Percentiles rank a stretch among this genome's conserved stretches.
phyloP scores from a whole-genome alignment of 768 basidiomycete species.

The Amanita pseudoporphyria region DNA sequence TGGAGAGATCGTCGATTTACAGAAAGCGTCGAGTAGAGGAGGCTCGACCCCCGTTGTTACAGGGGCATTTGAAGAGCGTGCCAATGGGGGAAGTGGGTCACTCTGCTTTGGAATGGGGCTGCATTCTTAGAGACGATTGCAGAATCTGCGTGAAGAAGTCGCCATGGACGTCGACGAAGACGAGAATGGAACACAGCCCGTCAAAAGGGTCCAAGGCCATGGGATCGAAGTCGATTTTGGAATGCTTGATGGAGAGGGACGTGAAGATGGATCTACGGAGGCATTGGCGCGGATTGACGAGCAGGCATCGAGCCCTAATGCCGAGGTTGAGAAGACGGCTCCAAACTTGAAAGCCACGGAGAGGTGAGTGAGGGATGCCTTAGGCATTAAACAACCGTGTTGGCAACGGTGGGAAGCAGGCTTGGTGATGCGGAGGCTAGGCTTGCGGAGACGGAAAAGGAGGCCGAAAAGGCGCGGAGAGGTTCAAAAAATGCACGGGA shows the following conservation, averaged over 20 bases:
- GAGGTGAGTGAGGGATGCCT: conserved; percentile 33
- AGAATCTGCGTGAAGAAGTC: conserved; percentile 79
- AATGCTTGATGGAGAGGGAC: conserved; percentile 63
- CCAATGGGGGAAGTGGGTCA: conserved; percentile 85
- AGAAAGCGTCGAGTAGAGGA: conserved; percentile 92
- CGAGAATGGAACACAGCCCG: conserved; percentile 69
- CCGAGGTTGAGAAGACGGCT: conserved; percentile 87
- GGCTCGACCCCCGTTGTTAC: conserved; percentile 66
- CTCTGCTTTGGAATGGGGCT: conserved; percentile 3
- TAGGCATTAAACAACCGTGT: no score
- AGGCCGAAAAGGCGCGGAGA: conserved; percentile 86
- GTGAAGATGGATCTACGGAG: conserved; percentile 56
- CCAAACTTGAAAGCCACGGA: conserved; percentile 98
- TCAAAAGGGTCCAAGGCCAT: conserved; percentile 66
- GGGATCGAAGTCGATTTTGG: conserved; percentile 88
- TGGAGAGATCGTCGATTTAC: conserved; percentile 82
- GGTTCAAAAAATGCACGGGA: conserved; percentile 89
- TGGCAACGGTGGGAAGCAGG: conserved; percentile 22
- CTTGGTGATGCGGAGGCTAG: conserved; percentile 80
- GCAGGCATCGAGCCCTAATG: conserved; percentile 54
- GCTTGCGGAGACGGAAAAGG: conserved; percentile 80
- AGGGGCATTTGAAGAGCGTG: conserved; percentile 75
- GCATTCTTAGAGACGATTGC: background rate
- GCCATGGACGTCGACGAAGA: conserved; percentile 92
- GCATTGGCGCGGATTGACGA: conserved; percentile 66